A percentile compares a stretch with the other conserved stretches of the same genome.
Conservation (phyloP, 129 eudicot genomes). For the Tanacetum coccineum region DNA sequence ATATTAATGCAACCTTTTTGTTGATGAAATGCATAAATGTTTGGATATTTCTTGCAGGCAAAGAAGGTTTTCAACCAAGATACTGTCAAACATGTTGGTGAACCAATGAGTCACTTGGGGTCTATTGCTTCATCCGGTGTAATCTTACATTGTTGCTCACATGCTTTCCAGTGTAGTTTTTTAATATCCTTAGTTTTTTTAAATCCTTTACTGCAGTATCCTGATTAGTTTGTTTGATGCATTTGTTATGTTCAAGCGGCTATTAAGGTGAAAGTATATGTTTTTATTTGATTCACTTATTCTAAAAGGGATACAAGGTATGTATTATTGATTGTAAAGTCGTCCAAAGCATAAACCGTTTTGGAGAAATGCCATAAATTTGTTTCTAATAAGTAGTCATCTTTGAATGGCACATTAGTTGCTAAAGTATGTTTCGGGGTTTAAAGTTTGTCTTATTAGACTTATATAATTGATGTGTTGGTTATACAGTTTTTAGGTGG, state of each 20-base stretch:
- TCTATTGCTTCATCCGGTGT: conserved; percentile 65
- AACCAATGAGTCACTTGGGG: conserved; percentile 61
- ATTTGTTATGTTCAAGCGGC: conserved; percentile 51
- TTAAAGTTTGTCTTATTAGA: too few relatives aligned
- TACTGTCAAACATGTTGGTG: conserved; percentile 62
- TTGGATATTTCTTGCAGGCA: conserved; percentile 32
- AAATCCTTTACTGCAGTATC: neutral
- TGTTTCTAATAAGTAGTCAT: neutral
- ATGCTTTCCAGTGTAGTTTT: neutral
- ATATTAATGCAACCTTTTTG: too few relatives aligned
- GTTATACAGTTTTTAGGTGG: too few relatives aligned
- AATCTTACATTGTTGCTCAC: neutral
- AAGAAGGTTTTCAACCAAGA: conserved; percentile 67
- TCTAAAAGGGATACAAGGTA: conserved; percentile 70
- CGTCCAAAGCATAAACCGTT: neutral
- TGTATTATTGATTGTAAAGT: neutral
- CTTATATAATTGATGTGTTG: too few relatives aligned
- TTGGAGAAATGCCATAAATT: neutral
- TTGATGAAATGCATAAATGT: too few relatives aligned
- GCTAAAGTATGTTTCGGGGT: too few relatives aligned
- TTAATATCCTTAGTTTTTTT: too few relatives aligned
- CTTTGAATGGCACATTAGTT: conserved; percentile 34
- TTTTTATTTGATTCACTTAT: conserved; percentile 63
- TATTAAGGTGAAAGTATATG: conserved; percentile 64
- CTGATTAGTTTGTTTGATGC: conserved; percentile 9